These are phyloP conservation scores for Trichocladium uniseriatum DNA, from an alignment of 495 filamentous ascomycete genomes.

Conservation along the genomic window DNA sequence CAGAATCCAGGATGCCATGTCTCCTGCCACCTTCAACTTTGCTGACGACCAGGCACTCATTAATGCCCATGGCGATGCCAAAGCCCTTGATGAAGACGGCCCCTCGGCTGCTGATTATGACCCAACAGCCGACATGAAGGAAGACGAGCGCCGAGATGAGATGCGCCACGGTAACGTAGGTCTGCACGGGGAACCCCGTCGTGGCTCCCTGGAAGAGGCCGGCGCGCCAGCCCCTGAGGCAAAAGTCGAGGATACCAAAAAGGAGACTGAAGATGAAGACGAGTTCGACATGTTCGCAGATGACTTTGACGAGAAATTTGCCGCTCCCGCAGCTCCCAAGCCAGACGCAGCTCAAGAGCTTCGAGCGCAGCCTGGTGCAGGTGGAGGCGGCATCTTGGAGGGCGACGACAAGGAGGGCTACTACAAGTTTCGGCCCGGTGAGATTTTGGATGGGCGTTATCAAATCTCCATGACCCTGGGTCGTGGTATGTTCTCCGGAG, in stretches of 20 bases:
- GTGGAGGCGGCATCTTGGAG: conserved; percentile 72
- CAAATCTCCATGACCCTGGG: conserved; percentile 81
- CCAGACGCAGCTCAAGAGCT: conserved; percentile 28
- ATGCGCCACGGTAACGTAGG: conserved; percentile 46
- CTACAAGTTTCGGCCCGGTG: conserved; percentile 83
- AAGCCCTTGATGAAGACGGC: conserved; percentile 52
- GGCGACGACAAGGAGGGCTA: conserved; percentile 93
- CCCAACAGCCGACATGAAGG: conserved; percentile 83
- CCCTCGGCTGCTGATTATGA: conserved; percentile 95
- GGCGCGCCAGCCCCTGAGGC: conserved; percentile 17
- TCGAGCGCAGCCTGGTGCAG: conserved; percentile 31
- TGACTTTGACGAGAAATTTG: conserved; percentile 83
- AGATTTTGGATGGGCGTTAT: conserved; percentile 80
- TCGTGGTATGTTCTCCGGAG: conserved; percentile 90
- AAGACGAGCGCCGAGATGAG: conserved; percentile 68
- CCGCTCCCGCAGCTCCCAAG: conserved; percentile 41
- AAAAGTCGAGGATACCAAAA: conserved; percentile 24
- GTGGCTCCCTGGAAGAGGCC: conserved; percentile 11
- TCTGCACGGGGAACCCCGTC: conserved; percentile 35
- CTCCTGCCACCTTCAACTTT: conserved; percentile 34
- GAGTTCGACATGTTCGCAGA: conserved; percentile 96
- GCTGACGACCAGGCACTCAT: conserved; percentile 55
- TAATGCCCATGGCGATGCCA: conserved; percentile 44
- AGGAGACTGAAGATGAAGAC: conserved; percentile 46
- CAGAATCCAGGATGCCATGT: conserved; percentile 31